Percentiles rank a stretch among this genome's conserved stretches.
These are phyloP conservation scores for Aspergillus funiculosus DNA, from an alignment of 495 filamentous ascomycete species.

Conservation along the genomic window DNA sequence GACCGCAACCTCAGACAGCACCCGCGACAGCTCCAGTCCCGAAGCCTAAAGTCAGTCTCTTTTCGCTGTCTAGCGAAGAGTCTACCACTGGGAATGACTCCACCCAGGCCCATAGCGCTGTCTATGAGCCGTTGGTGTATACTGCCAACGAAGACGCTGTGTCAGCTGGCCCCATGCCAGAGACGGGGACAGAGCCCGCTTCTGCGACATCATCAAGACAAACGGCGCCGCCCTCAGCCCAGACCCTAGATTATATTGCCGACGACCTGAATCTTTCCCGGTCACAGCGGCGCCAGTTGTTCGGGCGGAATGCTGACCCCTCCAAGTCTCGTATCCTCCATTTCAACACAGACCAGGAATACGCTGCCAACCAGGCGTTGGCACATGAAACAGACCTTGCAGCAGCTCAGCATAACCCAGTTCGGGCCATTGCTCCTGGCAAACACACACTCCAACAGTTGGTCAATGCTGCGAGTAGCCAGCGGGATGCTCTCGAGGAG, in stretches of 20 bases:
- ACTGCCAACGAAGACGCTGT: conserved; percentile 24
- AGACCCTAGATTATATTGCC: conserved; percentile 60
- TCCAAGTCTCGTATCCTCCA: conserved; percentile 52
- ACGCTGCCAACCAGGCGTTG: conserved; percentile 66
- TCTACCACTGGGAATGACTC: conserved; percentile 6
- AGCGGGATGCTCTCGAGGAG: conserved; percentile 82
- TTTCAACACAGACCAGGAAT: conserved; percentile 84
- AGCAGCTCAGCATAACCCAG: conserved; percentile 68
- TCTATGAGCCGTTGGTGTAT: conserved; percentile 51
- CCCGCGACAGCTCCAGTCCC: conserved; percentile 21
- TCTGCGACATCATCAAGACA: conserved; percentile 22
- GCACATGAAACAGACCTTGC: conserved; percentile 48
- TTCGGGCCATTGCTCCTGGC: conserved; percentile 76
- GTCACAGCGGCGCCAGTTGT: conserved; percentile 69
- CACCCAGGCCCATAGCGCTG: conserved; percentile 10
- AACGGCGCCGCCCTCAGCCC: conserved; percentile 14
- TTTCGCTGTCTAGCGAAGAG: conserved; percentile 44
- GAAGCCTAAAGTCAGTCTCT: conserved; percentile 57
- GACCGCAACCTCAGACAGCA: conserved; percentile 8
- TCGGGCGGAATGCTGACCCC: conserved; percentile 55
- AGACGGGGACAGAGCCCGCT: conserved; percentile 22
- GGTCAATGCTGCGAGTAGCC: conserved; percentile 69
- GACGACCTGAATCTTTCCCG: conserved; percentile 68
- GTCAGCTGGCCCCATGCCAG: conserved; percentile 20
- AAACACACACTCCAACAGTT: conserved; percentile 85